Percentiles rank a stretch among this genome's conserved stretches.
Evolutionary conservation across 2,329 filamentous ascomycete genomes (phyloP).

Genomic region (Sporothrix globosa): DNA sequence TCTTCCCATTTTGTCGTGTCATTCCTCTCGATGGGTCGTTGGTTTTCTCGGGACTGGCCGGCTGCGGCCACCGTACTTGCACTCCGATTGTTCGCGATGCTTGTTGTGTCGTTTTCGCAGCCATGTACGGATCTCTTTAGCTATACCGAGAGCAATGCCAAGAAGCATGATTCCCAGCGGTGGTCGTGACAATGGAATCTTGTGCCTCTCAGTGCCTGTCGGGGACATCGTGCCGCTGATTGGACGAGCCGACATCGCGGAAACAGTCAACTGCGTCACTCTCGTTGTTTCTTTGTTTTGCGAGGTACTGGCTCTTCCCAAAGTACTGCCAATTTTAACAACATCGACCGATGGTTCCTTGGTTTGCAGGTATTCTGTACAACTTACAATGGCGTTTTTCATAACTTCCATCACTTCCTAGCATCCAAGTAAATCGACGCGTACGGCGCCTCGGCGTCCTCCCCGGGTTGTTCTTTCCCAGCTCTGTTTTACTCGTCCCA

Average conservation of each 20-base stretch:
- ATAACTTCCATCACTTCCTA: neutral
- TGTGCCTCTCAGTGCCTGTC: neutral
- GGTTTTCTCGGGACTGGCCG: slow-evolving; percentile 33
- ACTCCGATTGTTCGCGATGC: slow-evolving; percentile 16
- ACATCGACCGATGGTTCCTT: no score
- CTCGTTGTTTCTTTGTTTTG: neutral
- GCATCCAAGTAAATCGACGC: no score
- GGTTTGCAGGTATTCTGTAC: neutral
- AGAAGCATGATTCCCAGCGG: neutral
- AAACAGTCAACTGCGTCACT: neutral
- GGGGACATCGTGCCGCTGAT: no score
- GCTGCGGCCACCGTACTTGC: slow-evolving; percentile 18
- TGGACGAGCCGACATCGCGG: slow-evolving; percentile 5
- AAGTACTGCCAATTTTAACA: neutral
- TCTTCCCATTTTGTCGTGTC: slow-evolving; percentile 28
- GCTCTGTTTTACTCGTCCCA: neutral
- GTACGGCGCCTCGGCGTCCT: no score
- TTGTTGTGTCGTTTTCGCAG: neutral
- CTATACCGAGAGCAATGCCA: neutral
- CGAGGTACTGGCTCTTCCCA: neutral
- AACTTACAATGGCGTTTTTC: neutral
- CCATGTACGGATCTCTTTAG: neutral
- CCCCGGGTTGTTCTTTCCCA: neutral
- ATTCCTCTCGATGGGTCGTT: slow-evolving; percentile 26
- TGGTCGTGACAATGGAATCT: neutral